Base-by-base conservation (phyloP, 768 basidiomycete species). In the Hemileccinum impolitum region DNA sequence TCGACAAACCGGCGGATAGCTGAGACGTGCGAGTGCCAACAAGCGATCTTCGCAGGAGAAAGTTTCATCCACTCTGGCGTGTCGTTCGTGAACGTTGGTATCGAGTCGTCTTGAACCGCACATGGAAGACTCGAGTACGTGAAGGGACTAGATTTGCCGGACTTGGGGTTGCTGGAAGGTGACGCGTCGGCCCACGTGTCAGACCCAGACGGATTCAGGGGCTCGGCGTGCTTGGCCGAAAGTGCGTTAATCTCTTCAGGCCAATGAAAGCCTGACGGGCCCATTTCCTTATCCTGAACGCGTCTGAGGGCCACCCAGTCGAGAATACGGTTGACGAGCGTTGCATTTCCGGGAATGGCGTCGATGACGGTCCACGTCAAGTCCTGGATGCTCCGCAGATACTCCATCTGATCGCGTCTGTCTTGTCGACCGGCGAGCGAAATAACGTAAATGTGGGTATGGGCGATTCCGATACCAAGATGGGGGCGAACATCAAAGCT, bases 21-120 rank as follows among this genome's bases (percentile, higher is more conserved):
- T 26, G 68, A 72, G 11, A 81, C 52, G 61, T 89, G 87, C 1
- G 86, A 87, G 57, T 81, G 70, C 84, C 84, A 88, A 64, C 85
- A 88, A 11, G 85, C 84, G 31, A 87, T 63, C 45, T 84, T 79
- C 15, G 76, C 74, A 23, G 73, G 69, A 1, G 82, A 81, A 42
- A 90, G 77, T 26, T 80, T 52, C 61, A 72, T 70, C 62, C 80
- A 72, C 19, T 71, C 67, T 3, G 76, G 76, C 7, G 79, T 60
- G 1, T 53, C 53, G 13, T 69, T 55, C 32, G 53, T 59, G 52
- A 72, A 77, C 8, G 66, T 55, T 0, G 64, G 51, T 15, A 76
- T 57, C 14, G 63, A 61, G 52, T 70, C 64, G 55, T 81, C 70
- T 37, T 72, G 54, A 13, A 56, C 68, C 32, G 80, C 74, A 60